phyloP scores from a whole-genome alignment of 495 filamentous ascomycete species.

The Hapsidospora chrysogenum region DNA sequence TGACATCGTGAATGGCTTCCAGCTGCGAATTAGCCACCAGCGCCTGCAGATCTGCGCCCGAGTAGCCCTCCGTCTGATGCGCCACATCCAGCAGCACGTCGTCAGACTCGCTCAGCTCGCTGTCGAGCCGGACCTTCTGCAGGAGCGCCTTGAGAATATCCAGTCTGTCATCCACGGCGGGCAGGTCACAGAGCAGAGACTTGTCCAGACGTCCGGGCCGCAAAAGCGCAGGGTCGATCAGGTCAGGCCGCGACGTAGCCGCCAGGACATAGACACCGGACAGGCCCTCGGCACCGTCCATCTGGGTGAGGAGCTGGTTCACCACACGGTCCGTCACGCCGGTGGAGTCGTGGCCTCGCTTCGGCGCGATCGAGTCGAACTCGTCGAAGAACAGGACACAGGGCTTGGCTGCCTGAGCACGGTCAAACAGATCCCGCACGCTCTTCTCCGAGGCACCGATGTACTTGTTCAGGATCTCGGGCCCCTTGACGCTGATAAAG shows the following conservation, averaged over 20 bases:
- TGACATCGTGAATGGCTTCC: slow-evolving; percentile 86
- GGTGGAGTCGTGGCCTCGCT: slow-evolving; percentile 89
- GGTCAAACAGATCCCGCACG: slow-evolving; percentile 85
- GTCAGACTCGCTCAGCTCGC: slow-evolving; percentile 35
- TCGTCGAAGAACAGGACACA: slow-evolving; percentile 97
- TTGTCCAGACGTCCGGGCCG: slow-evolving; percentile 86
- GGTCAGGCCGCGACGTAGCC: slow-evolving; percentile 75
- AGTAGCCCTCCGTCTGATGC: slow-evolving; percentile 70
- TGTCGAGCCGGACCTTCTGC: slow-evolving; percentile 53
- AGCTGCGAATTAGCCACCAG: slow-evolving; percentile 92
- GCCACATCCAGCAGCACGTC: slow-evolving; percentile 52
- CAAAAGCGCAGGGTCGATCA: slow-evolving; percentile 86
- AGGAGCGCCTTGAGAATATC: slow-evolving; percentile 78
- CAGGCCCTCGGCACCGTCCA: slow-evolving; percentile 94
- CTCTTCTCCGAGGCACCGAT: slow-evolving; percentile 92
- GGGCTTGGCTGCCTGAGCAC: slow-evolving; percentile 74
- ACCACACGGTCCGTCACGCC: slow-evolving; percentile 97
- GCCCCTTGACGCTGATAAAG: slow-evolving; percentile 95
- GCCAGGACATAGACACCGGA: slow-evolving; percentile 92
- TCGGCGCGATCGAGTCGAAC: slow-evolving; percentile 93
- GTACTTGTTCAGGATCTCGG: slow-evolving; percentile 96
- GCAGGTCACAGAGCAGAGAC: slow-evolving; percentile 76
- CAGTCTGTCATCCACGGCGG: slow-evolving; percentile 54
- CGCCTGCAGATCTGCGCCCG: slow-evolving; percentile 87
- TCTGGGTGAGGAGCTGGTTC: slow-evolving; percentile 93